Conservation (phyloP, 495 filamentous ascomycete species). For the Amorphotheca resinae region DNA sequence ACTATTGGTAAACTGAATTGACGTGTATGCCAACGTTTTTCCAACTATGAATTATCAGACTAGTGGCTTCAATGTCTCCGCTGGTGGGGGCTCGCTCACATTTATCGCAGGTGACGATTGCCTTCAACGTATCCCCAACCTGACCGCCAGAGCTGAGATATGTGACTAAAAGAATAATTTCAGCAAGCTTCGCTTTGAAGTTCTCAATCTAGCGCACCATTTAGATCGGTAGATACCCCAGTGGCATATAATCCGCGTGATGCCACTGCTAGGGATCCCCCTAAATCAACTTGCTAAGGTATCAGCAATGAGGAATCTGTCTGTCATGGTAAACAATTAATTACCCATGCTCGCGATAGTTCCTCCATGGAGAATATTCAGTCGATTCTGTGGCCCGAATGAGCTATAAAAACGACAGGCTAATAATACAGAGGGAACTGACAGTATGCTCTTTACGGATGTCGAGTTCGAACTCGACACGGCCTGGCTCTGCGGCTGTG, state of each 20-base stretch:
- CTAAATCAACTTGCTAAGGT: constrained; percentile 59
- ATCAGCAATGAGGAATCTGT: constrained; percentile 11
- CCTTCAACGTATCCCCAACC: constrained; percentile 64
- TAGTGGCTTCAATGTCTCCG: not conserved
- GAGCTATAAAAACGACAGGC: not conserved
- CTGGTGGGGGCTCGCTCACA: constrained; percentile 48
- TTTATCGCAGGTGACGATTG: constrained; percentile 67
- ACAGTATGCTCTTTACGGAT: constrained; percentile 86
- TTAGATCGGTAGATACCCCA: constrained; percentile 87
- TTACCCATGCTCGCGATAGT: constrained; percentile 86
- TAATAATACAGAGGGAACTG: constrained; percentile 12
- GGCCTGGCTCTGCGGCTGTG: constrained; percentile 60
- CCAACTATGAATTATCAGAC: constrained; percentile 49
- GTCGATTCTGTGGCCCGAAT: constrained; percentile 51
- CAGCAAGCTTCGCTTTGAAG: not conserved
- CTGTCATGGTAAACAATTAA: no score
- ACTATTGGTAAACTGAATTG: constrained; percentile 63
- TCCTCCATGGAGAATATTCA: constrained; percentile 85
- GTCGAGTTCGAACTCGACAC: constrained; percentile 76
- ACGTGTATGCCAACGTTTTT: constrained; percentile 84
- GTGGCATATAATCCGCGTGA: constrained; percentile 80
- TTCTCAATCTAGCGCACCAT: constrained; percentile 38
- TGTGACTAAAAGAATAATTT: constrained; percentile 49
- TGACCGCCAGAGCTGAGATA: constrained; percentile 77
- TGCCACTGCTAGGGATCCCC: constrained; percentile 85